Base-by-base conservation (phyloP, 257 asterid genomes). In the Solanum chilense region DNA sequence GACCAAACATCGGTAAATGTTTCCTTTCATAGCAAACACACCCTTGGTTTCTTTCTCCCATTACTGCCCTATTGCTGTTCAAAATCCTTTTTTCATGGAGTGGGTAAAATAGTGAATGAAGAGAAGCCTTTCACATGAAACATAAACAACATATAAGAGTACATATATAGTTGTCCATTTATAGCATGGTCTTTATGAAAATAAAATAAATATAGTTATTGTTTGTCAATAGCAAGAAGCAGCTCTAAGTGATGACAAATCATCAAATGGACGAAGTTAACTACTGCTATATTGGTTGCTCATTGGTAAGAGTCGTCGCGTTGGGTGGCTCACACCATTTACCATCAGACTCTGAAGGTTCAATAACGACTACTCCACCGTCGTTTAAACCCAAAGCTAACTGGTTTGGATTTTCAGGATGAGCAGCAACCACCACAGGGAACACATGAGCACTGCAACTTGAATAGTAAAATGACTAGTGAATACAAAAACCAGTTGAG, bases 361-460 rank as follows among this genome's bases (percentile, higher is more conserved):
- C 96, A 29, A 94, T 71, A 45, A 95, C 60, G 23, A 91, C 91
- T 2, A 95, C 96, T 84, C 90, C 90, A 14, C 98, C 98, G 60
- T 90, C 90, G 1, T 90, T 92, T 58, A 95, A 86, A 31, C 98
- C 98, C 88, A 95, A 49, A 0, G 96, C 98, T 27, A 95, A 88
- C 90, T 94, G 98, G 89, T 90, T 78, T 3, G 94, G 92, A 85
- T 92, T 91, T n/a, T 83, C 76, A 12, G 98, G 98, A 91, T 95
- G 94, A 86, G 96, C 95, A 52, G 95, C 95, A 29, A 94, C 90
- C 87, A 94, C 95, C 52, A 87, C 20, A 68, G 96, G 96, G 37
- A 87, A 83, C 86, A 82, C 93, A 84, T 86, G 35, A 80, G 64
- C 80, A 73, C 95, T 90, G 91, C 92, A 90, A 56, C 83, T 85